Evolutionary conservation across 306 rosid species (phyloP).

Genomic region (Bauhinia variegata): DNA sequence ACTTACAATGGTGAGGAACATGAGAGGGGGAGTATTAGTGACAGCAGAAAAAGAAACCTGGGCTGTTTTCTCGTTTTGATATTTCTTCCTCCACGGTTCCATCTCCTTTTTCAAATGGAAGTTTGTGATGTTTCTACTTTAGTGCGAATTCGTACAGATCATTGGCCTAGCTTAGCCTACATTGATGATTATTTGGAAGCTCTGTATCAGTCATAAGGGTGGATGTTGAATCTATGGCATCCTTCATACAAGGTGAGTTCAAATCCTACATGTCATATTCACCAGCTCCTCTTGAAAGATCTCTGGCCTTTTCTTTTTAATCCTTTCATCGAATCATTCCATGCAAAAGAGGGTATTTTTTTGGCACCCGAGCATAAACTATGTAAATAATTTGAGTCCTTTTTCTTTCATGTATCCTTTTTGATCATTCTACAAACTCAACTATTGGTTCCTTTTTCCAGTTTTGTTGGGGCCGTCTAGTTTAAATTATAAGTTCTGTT

Average conservation of each 20-base stretch:
- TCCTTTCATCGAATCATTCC: background rate
- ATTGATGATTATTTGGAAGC: slow-evolving; percentile 97
- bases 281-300: background rate
- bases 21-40: slow-evolving; percentile 47
- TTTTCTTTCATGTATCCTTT: background rate
- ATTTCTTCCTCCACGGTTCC: slow-evolving; percentile 95
- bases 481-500: background rate
- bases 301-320: background rate
- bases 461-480: background rate
- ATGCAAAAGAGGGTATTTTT: slow-evolving; percentile 4
- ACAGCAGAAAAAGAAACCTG: slow-evolving; percentile 57
- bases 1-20: slow-evolving; percentile 61
- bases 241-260: background rate
- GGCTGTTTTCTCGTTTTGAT: slow-evolving; percentile 75
- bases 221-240: background rate
- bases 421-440: slow-evolving; percentile 3
- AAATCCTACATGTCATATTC: background rate
- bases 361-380: background rate
- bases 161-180: slow-evolving; percentile 98
- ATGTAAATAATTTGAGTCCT: slow-evolving; percentile 12
- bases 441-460: background rate
- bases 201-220: slow-evolving; percentile 63
- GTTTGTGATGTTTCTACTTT: slow-evolving; percentile 83
- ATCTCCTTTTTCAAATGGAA: slow-evolving; percentile 96
- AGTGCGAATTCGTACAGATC: slow-evolving; percentile 91